Percentiles rank a stretch among this genome's conserved stretches.
Evolutionary conservation across 1,139 yeast genomes (phyloP).

Genomic region (Kurtzmaniella natalensis): DNA sequence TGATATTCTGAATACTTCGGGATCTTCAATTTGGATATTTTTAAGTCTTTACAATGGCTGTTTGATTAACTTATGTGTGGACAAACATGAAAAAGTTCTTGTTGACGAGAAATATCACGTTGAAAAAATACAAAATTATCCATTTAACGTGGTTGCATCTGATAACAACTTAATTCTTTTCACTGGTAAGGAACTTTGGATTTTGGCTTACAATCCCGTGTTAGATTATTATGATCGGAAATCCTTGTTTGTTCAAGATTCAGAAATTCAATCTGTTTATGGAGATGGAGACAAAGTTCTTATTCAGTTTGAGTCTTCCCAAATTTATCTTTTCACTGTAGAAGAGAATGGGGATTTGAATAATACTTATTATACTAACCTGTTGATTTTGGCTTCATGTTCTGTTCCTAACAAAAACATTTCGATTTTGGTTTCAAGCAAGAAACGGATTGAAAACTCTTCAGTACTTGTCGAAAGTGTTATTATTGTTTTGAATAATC

Average conservation of each 20-base stretch:
- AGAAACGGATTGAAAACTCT: neutral
- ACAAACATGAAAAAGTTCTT: neutral
- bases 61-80: constrained; percentile 11
- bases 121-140: neutral
- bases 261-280: neutral
- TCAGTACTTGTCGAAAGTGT: neutral
- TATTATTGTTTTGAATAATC: neutral
- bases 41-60: constrained; percentile 14
- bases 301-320: neutral
- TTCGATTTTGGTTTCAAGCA: neutral
- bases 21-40: constrained; percentile 12
- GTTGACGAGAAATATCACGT: neutral
- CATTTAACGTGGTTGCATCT: neutral
- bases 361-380: neutral
- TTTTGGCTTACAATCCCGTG: constrained; percentile 27
- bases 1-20: neutral
- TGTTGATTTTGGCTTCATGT: neutral
- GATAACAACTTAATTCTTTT: neutral
- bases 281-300: neutral
- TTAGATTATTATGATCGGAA: neutral
- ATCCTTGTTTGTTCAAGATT: neutral
- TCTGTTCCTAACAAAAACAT: neutral
- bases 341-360: neutral
- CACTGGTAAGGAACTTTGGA: constrained; percentile 24
- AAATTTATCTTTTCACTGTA: neutral